Base-by-base conservation (phyloP, 1,284 basidiomycete genomes). In the Tylopilus sp. region DNA sequence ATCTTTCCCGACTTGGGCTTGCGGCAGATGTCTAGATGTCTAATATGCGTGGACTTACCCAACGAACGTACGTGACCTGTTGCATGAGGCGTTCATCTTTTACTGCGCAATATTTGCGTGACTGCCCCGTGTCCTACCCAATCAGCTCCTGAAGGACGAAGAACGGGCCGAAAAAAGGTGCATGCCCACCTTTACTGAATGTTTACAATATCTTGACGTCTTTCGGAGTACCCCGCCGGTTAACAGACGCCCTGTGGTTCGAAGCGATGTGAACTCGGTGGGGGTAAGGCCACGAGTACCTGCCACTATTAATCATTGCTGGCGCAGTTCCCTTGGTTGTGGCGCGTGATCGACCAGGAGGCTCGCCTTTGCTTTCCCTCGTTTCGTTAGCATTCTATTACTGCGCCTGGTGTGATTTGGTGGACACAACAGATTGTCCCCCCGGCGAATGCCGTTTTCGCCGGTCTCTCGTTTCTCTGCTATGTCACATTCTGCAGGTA, bases 171-270 rank as follows among this genome's bases (percentile, higher is more conserved):
- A 32, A 45, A 32, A 2, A 20, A 36, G 25, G 43, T 26, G 17
- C 31, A 9, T 37, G 26, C 33, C 28, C 37, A 6, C 20, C n/a
- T n/a, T 56, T 42, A 45, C 46, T 40, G 22, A n/a, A 32, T 19
- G 22, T 32, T 49, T 35, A 37, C 46, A 37, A 6, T 4, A 29
- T 43, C 26, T 19, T 57, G 50, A 57, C 44, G 48, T 57, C 41
- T 47, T 39, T 19, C 17, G 19, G 7, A 5, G 19, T 22, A 26
- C n/a, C 33, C n/a, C 19, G n/a, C 8, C n/a, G 5, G 33, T 25
- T 3, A 14, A 19, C 35, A 32, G 22, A 42, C n/a, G n/a, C n/a
- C n/a, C n/a, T n/a, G n/a, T 28, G 19, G 46, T 11, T 36, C 41
- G 29, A 43, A 25, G n/a, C 13, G 41, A 36, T 14, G 31, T 17